phyloP scores from a whole-genome alignment of 2,329 filamentous ascomycete genomes.

The Camillea tinctor region DNA sequence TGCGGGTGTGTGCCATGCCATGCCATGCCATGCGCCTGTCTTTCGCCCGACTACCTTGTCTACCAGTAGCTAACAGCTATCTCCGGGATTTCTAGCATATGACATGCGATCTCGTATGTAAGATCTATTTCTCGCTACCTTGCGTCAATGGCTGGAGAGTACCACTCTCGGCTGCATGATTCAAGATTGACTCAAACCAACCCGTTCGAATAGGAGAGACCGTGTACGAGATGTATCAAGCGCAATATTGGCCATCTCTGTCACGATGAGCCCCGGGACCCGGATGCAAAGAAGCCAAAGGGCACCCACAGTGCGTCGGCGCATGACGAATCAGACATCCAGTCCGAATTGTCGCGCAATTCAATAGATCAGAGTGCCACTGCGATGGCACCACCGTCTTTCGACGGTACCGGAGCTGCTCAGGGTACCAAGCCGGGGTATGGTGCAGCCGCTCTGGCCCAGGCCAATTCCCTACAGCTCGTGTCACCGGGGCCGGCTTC shows the following conservation, averaged over 20 bases:
- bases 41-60: slow-evolving; percentile 22
- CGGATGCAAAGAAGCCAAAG: slow-evolving; percentile 77
- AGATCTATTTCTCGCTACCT: slow-evolving; percentile 31
- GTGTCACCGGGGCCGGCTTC: slow-evolving; percentile 70
- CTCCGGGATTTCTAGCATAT: slow-evolving; percentile 67
- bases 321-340: slow-evolving; percentile 60
- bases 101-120: slow-evolving; percentile 86
- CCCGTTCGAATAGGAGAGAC: slow-evolving; percentile 68
- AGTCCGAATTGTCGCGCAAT: slow-evolving; percentile 52
- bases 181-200: slow-evolving; percentile 36
- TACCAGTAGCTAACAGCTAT: slow-evolving; percentile 44
- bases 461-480: slow-evolving; percentile 60
- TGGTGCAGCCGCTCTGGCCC: slow-evolving; percentile 45
- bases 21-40: slow-evolving; percentile 19
- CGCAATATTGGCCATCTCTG: slow-evolving; percentile 98
- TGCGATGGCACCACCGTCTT: slow-evolving; percentile 55
- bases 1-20: slow-evolving; percentile 10
- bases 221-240: slow-evolving; percentile 96
- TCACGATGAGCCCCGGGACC: slow-evolving; percentile 93
- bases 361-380: slow-evolving; percentile 54
- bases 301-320: slow-evolving; percentile 55
- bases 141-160: slow-evolving; percentile 29
- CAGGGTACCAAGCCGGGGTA: slow-evolving; percentile 45
- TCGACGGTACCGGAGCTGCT: slow-evolving; percentile 37
- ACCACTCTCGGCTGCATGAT: slow-evolving; percentile 27